Percentiles rank a stretch among this genome's conserved stretches.
Conservation (phyloP, 1,284 basidiomycete species). For the Sanguinoderma infundibulare region DNA sequence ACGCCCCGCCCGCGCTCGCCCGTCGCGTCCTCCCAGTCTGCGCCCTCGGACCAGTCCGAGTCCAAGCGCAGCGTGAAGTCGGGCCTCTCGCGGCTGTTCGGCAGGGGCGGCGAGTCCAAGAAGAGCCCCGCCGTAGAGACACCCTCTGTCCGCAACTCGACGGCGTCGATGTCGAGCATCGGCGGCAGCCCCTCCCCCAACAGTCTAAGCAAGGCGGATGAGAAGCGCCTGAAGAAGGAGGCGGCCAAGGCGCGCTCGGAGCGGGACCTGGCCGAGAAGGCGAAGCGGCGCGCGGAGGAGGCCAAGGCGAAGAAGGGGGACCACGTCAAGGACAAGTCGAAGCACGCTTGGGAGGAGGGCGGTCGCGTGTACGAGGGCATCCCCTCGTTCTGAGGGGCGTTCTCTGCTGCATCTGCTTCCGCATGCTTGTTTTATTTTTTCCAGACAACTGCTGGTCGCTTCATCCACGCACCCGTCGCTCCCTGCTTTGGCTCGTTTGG, state of each 20-base stretch:
- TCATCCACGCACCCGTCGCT: neutral
- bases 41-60: slow-evolving; percentile 2
- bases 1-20: slow-evolving; percentile 7
- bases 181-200: no score
- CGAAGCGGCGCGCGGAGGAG: slow-evolving; percentile 19
- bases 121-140: no score
- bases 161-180: neutral
- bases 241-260: slow-evolving; percentile 45
- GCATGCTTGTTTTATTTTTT: neutral
- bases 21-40: neutral
- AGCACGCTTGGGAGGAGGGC: slow-evolving; percentile 22
- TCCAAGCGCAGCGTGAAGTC: slow-evolving; percentile 1
- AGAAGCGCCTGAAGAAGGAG: slow-evolving; percentile 51
- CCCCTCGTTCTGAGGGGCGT: slow-evolving; percentile 17
- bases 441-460: neutral
- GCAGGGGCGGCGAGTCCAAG: slow-evolving; percentile 2
- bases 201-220: slow-evolving; percentile 49
- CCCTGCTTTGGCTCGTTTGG: neutral
- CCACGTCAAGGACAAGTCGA: slow-evolving; percentile 8
- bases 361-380: slow-evolving; percentile 25
- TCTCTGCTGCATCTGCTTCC: neutral
- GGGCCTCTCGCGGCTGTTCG: slow-evolving; percentile 23
- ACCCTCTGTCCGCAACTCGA: no score
- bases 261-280: slow-evolving; percentile 36
- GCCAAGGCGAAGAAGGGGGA: slow-evolving; percentile 17